Conservation (phyloP, 768 basidiomycete species). For the Trametes villosa region DNA sequence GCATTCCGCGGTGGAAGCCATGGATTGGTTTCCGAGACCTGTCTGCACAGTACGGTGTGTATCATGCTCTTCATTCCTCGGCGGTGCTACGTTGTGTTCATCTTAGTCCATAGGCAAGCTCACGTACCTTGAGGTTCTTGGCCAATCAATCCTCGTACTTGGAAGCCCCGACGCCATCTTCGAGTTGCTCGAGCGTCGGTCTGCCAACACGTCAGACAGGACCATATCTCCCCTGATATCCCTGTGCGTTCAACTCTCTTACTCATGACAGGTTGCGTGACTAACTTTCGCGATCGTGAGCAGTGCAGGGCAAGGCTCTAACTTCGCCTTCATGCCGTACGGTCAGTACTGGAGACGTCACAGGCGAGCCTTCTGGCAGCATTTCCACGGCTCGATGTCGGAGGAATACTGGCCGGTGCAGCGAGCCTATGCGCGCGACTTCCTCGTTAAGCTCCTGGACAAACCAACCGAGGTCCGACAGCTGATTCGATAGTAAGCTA, state of each 20-base stretch:
- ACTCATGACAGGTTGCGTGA: background rate
- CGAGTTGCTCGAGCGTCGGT: slow-evolving; percentile 30
- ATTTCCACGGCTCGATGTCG: slow-evolving; percentile 3
- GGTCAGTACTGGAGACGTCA: slow-evolving; percentile 12
- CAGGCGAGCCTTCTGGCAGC: slow-evolving; percentile 14
- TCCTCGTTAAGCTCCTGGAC: slow-evolving; percentile 12
- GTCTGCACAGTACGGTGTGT: slow-evolving; percentile 27
- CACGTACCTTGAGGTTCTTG: slow-evolving; percentile 23
- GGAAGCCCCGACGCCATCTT: slow-evolving; percentile 12
- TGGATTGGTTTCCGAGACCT: slow-evolving; percentile 28
- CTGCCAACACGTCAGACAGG: slow-evolving; percentile 29
- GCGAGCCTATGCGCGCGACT: background rate
- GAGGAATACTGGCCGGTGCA: background rate
- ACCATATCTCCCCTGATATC: background rate
- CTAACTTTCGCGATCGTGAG: background rate
- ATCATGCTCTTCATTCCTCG: too few species aligned
- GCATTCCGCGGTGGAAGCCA: slow-evolving; percentile 24
- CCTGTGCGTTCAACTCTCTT: background rate
- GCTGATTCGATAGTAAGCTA: slow-evolving; percentile 10
- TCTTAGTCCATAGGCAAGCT: slow-evolving; percentile 13
- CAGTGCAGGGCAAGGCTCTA: slow-evolving; percentile 10
- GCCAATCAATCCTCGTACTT: slow-evolving; percentile 20
- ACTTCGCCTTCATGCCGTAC: slow-evolving; percentile 8
- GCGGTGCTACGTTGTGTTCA: too few species aligned
- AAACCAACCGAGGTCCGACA: background rate